Base-by-base conservation (phyloP, 176 grass and related monocot genomes). In the Metroxylon sagu region DNA sequence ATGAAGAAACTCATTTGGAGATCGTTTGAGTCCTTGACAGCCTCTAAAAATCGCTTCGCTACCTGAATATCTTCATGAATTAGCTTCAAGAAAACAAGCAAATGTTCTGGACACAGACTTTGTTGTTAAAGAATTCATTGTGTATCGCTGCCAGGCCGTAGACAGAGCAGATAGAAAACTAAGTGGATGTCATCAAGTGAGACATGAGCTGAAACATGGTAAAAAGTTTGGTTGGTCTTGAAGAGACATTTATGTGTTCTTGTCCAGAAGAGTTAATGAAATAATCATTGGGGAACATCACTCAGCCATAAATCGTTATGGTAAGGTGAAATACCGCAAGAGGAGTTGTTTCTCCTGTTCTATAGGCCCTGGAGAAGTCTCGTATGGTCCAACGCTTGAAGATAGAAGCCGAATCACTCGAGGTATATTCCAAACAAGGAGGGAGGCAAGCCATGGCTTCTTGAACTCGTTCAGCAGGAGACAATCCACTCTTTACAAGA, bases 1-100 rank as follows among this genome's bases (percentile, higher is more conserved):
- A 91, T 97, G 75, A 97, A 97, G 53, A 97, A 54, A n/a, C 69
- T 80, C 92, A 91, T 91, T 18, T 80, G 71, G 3, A 80, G 61
- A 7, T 67, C 57, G 8, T 81, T 81, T 16, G 76, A 70, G 10
- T 85, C 78, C 69, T 78, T 64, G 19, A 78, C 87, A 4, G 92
- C 87, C 6, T 49, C 69, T 10, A 85, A 56, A 77, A 97, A 97
- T 54, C 92, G 49, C 59, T 67, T 80, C 15, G 87, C 93, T 6
- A 88, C 87, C 92, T 87, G 57, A 3, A 5, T 25, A 39, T 26
- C 7, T 43, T 12, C 35, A 43, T 43, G 10, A 2, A 3, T 43
- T 12, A 14, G 8, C 5, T 43, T 43, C 8, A 2, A 43, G 35
- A 43, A 43, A 43, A 43, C 35, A 14, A 12, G 35, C 35, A 14